Evolutionary conservation across 2,329 filamentous ascomycete genomes (phyloP), one percentile per base, ranked within the genome.

Genomic region (Fusarium annulatum): DNA sequence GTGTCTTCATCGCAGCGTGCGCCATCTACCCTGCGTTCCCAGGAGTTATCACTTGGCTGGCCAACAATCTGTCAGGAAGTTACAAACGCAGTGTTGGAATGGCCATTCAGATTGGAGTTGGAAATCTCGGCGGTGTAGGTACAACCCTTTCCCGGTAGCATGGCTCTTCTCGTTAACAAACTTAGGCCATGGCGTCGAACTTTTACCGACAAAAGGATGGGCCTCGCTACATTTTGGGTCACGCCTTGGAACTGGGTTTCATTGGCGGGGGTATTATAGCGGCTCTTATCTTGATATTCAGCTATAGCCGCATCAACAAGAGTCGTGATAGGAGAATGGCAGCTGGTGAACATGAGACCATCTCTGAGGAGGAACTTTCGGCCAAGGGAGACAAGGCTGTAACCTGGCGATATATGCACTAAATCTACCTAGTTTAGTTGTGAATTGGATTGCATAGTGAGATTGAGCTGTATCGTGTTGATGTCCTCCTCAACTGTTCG

Each of bases 11-110:
- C 1, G 92, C 90, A 0, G 92, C 94, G 0, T 88, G 94, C 64
- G 92, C 93, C 5, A 95, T 96, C 63, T 96, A 96, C 74, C 93
- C 94, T 0, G 91, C 89, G 34, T 93, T 96, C 64, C 85, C 93
- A 0, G 95, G 95, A 60, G 92, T 92, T 2, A 92, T 97, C 57
- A 87, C 92, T 1, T 97, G 94, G 94, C 84, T 91, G 1, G 88
- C 89, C 39, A 97, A 96, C 80, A 97, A 97, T 68, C 86, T 93
- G 16, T 90, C 95, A 62, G 86, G 86, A 0, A 85, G 83, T 51
- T 87, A 86, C 80, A 97, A 97, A 81, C 85, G 90, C 9, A 87
- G 87, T 14, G 88, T 86, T 0, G 90, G 90, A 4, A 92, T 92
- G 87, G 91, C 90, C 0, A 82, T 92, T 18, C 89, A 91, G 46